phyloP scores from a whole-genome alignment of 495 filamentous ascomycete genomes.

The Lepidopterella palustris region DNA sequence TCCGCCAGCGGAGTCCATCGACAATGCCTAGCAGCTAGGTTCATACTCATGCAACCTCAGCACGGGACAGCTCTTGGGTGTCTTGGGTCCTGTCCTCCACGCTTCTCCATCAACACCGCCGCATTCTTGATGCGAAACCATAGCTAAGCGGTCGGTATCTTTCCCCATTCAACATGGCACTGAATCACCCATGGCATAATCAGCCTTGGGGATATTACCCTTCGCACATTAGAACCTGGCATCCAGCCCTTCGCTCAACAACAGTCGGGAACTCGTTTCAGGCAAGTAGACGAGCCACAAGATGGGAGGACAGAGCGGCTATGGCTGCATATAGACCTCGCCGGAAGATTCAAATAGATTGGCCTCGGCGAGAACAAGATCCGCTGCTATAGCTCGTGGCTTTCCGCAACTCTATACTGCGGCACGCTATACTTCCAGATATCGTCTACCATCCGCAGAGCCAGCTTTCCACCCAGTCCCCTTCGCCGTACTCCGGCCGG shows the following conservation, averaged over 20 bases:
- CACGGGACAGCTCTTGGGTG: too few relatives aligned
- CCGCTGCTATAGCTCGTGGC: neutral
- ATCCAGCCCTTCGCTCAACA: neutral
- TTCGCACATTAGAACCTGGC: conserved; percentile 5
- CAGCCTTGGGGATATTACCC: conserved; percentile 9
- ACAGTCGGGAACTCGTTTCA: neutral
- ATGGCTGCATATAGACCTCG: neutral
- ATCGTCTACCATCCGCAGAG: too few relatives aligned
- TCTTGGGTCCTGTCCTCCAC: too few relatives aligned
- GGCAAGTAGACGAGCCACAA: neutral
- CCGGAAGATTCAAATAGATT: neutral
- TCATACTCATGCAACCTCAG: too few relatives aligned
- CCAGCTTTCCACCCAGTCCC: too few relatives aligned
- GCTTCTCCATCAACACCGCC: neutral
- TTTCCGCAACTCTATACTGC: neutral
- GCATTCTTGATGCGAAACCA: neutral
- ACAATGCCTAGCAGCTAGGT: too few relatives aligned
- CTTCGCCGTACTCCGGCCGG: too few relatives aligned
- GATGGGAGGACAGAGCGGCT: neutral
- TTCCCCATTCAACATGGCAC: neutral
- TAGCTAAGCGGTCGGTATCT: neutral
- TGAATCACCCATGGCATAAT: neutral
- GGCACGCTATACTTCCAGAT: too few relatives aligned
- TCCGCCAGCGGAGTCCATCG: too few relatives aligned
- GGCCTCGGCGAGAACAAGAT: neutral